Percentiles rank a stretch among this genome's conserved stretches.
Conservation (phyloP, 1,284 basidiomycete genomes). For the Trichosporon inkin region DNA sequence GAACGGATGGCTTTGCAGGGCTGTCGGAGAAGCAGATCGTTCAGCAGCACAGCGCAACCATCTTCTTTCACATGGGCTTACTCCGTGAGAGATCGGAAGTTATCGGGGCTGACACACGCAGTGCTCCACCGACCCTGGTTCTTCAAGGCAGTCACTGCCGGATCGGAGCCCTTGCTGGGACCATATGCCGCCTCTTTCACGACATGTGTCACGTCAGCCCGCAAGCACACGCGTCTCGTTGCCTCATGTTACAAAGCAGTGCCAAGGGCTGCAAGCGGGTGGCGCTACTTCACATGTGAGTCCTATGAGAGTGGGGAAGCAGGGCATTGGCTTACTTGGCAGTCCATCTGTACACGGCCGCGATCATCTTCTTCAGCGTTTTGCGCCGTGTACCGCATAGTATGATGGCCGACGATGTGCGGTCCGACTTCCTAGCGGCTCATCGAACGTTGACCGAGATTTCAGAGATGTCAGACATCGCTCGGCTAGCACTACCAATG, state of each 20-base stretch:
- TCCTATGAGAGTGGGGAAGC: background rate
- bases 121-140: slow-evolving; percentile 29
- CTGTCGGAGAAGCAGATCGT: slow-evolving; percentile 19
- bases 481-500: slow-evolving; percentile 20
- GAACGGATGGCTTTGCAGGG: background rate
- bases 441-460: slow-evolving; percentile 24
- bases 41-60: slow-evolving; percentile 27
- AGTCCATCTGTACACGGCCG: slow-evolving; percentile 32
- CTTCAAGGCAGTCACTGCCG: slow-evolving; percentile 23
- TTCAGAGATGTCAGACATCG: slow-evolving; percentile 20
- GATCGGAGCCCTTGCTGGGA: slow-evolving; percentile 23
- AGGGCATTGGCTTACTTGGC: background rate
- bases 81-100: slow-evolving; percentile 10
- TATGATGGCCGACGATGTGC: slow-evolving; percentile 30
- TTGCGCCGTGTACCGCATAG: slow-evolving; percentile 23
- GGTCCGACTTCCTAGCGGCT: slow-evolving; percentile 22
- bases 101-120: background rate
- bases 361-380: slow-evolving; percentile 26
- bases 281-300: slow-evolving; percentile 31
- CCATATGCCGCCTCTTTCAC: slow-evolving; percentile 27
- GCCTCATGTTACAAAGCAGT: slow-evolving; percentile 17
- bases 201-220: slow-evolving; percentile 26
- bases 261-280: slow-evolving; percentile 22
- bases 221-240: slow-evolving; percentile 26
- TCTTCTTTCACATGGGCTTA: slow-evolving; percentile 29